Evolutionary conservation across 2,329 filamentous ascomycete species (phyloP).

Genomic region (Akanthomyces muscarius): DNA sequence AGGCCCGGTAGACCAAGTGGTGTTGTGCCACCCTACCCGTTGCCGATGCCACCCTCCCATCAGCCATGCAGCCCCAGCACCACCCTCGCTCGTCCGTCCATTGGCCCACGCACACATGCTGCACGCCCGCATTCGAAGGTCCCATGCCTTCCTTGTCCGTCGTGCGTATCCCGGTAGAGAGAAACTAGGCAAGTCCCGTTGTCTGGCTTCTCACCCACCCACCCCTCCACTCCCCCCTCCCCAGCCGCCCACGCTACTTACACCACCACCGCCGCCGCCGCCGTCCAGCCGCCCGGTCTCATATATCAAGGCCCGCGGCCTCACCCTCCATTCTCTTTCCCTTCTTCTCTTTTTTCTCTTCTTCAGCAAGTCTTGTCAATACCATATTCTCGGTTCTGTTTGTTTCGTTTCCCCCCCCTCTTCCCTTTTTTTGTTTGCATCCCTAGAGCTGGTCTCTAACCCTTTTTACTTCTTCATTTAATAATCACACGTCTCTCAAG

Average conservation of each 20-base stretch:
- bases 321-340: constrained; percentile 33
- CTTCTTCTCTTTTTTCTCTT: constrained; percentile 44
- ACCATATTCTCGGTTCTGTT: constrained; percentile 40
- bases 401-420: constrained; percentile 33
- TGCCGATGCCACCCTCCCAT: constrained; percentile 11
- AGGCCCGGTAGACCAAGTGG: background rate
- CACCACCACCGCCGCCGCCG: too few species aligned
- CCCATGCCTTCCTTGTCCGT: background rate
- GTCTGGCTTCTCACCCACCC: background rate
- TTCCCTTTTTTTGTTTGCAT: constrained; percentile 37
- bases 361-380: constrained; percentile 47
- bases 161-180: too few species aligned
- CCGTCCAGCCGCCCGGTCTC: background rate
- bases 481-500: constrained; percentile 31
- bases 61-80: background rate
- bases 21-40: background rate
- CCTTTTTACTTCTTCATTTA: constrained; percentile 26
- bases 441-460: constrained; percentile 54
- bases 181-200: background rate
- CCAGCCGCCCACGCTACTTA: background rate
- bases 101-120: constrained; percentile 4
- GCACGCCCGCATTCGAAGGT: constrained; percentile 3
- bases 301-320: constrained; percentile 25
- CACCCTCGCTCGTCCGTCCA: background rate
- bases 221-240: background rate